Conservation (phyloP, 192 early-diverging fungal genomes). For the Backusella westeae region DNA sequence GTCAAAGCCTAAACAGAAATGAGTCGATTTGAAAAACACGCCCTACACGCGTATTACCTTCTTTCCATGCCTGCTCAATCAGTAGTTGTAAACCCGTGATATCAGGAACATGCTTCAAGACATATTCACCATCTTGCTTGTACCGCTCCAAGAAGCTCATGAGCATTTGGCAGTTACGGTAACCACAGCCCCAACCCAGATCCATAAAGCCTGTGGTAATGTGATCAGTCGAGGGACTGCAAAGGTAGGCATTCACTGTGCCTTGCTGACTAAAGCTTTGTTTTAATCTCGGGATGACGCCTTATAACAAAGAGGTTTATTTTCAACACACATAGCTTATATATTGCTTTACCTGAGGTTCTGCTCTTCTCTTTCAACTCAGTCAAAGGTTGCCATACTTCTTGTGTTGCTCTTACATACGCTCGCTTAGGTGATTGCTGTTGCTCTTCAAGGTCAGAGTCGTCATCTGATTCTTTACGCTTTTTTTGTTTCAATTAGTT, state of each 20-base stretch:
- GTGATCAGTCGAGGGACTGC: constrained; percentile 28
- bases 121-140: not conserved
- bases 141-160: constrained; percentile 44
- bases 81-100: constrained; percentile 49
- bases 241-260: constrained; percentile 20
- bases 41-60: constrained; percentile 28
- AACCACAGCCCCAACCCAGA: constrained; percentile 70
- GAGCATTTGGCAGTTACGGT: constrained; percentile 70
- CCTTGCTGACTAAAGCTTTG: constrained; percentile 14
- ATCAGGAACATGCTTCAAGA: constrained; percentile 30
- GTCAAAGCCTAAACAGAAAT: constrained; percentile 47
- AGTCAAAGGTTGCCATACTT: not conserved
- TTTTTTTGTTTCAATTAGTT: not conserved
- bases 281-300: not conserved
- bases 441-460: not conserved
- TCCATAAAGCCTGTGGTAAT: constrained; percentile 37
- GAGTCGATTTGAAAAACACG: no score
- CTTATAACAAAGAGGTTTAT: not conserved
- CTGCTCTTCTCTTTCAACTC: not conserved
- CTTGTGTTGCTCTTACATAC: not conserved
- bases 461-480: not conserved
- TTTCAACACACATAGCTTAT: not conserved
- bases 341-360: not conserved
- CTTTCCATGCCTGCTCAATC: constrained; percentile 56
- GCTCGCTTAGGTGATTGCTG: not conserved